Base-by-base conservation (phyloP, 225 moss, liverwort and hornwort species). In the Marchantia polymorpha region DNA sequence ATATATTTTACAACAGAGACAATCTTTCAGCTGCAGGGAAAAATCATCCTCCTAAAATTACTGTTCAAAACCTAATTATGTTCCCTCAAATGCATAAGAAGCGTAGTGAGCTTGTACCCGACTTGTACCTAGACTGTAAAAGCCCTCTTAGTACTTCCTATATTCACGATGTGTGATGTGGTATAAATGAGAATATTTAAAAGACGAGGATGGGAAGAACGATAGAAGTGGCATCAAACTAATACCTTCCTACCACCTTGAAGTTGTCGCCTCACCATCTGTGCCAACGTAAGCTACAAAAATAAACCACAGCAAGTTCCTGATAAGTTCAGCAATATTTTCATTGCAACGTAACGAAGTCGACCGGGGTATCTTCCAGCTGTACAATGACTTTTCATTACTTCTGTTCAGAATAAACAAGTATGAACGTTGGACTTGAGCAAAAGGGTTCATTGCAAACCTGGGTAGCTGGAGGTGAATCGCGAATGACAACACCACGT, bases 241-340 rank as follows among this genome's bases (percentile, higher is more conserved):
- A 19, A 69, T 12, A 89, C 89, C 86, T 93, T 95, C 82, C 93
- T 88, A 64, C 92, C 93, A 54, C 95, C 93, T 48, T 95, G 90
- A 69, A 95, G 83, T 85, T 93, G 92, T 55, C 86, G 87, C 80
- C 91, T 91, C 84, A 95, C 93, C 72, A 89, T 84, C 80, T 93
- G 92, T 5, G 90, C 54, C n/a, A 93, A 80, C 0, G 91, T 91
- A 11, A 91, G 90, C 86, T 91, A 86, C 74, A 64, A 68, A 60
- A 48, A 58, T 16, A 73, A 67, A 12, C 29, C n/a, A 77, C 15
- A 69, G 23, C 31, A 39, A n/a, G 47, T 39, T 71, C 51, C 3
- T 1, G 23, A 61, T 61, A 16, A 60, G 60, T 22, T 47, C 19
- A 14, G 17, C 47, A 8, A 20, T 69, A 8, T 47, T 2, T 6